Conservation (phyloP, 1,139 yeast genomes). For the Geotrichum aggregatum region DNA sequence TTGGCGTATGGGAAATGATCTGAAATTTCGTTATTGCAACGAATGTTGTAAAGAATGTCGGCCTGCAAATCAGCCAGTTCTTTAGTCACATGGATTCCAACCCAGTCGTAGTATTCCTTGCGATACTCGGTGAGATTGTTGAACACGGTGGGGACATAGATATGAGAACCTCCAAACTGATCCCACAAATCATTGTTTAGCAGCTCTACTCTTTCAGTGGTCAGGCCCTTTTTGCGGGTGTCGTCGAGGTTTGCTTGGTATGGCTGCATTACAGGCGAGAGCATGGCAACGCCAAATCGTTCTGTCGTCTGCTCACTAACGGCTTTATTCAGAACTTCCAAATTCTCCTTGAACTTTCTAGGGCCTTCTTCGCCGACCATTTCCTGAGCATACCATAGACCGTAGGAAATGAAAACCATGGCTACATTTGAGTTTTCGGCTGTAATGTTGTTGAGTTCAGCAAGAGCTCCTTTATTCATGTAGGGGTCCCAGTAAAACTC, state of each 20-base stretch:
- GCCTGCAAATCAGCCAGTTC: constrained; percentile 26
- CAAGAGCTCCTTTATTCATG: constrained; percentile 22
- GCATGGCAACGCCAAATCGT: constrained; percentile 16
- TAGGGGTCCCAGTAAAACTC: constrained; percentile 31
- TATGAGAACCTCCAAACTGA: constrained; percentile 14
- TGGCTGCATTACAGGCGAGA: constrained; percentile 24
- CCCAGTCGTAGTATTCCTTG: constrained; percentile 20
- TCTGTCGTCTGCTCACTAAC: constrained; percentile 5
- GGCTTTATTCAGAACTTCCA: constrained; percentile 19
- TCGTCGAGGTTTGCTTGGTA: constrained; percentile 21
- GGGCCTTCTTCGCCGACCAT: constrained; percentile 23
- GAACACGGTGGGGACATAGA: constrained; percentile 26
- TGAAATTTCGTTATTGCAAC: constrained; percentile 27
- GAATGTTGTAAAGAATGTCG: constrained; percentile 25
- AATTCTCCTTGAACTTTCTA: constrained; percentile 17
- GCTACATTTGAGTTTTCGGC: constrained; percentile 21
- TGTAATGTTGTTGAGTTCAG: constrained; percentile 15
- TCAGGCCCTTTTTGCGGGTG: constrained; percentile 18
- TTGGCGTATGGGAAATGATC: constrained; percentile 26
- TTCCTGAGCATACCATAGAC: constrained; percentile 24
- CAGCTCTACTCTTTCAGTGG: constrained; percentile 17
- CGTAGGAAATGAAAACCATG: constrained; percentile 24
- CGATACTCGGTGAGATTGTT: constrained; percentile 22
- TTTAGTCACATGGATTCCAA: constrained; percentile 23
- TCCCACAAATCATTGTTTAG: constrained; percentile 22